phyloP scores from a whole-genome alignment of 179 eudicot genomes.

The Corrigiola litoralis region DNA sequence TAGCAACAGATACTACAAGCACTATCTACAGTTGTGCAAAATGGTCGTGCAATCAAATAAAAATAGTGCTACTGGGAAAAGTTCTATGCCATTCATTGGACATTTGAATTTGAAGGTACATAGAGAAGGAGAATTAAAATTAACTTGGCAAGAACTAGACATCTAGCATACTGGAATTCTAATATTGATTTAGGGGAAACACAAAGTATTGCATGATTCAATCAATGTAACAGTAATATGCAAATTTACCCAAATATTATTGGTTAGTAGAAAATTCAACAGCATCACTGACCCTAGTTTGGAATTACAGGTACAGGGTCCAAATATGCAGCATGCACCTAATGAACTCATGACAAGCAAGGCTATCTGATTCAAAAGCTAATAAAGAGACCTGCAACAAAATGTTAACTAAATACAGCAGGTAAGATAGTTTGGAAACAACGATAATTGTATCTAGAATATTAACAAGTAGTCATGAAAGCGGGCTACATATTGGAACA shows the following conservation, averaged over 20 bases:
- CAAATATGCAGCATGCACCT: not conserved
- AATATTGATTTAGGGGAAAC: too few relatives aligned
- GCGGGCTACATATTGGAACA: too few relatives aligned
- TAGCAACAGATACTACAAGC: too few relatives aligned
- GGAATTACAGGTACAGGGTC: conserved; percentile 15
- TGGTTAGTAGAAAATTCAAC: not conserved
- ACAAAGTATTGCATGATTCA: too few relatives aligned
- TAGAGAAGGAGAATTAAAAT: too few relatives aligned
- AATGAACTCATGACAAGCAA: conserved; percentile 8
- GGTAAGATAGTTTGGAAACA: conserved; percentile 20
- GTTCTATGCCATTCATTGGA: too few relatives aligned
- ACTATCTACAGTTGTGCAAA: too few relatives aligned
- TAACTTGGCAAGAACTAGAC: too few relatives aligned
- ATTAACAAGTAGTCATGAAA: not conserved
- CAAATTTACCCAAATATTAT: not conserved
- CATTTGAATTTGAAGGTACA: too few relatives aligned
- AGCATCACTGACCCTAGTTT: conserved; percentile 5
- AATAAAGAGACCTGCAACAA: conserved; percentile 1
- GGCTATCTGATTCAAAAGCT: not conserved
- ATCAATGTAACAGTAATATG: not conserved
- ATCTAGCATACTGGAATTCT: too few relatives aligned
- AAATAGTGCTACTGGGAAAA: too few relatives aligned
- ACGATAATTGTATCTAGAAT: conserved; percentile 18
- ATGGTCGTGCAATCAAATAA: too few relatives aligned
- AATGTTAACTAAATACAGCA: conserved; percentile 11